Base-by-base conservation (phyloP, 2,329 filamentous ascomycete genomes). In the Colletotrichum paranaense region DNA sequence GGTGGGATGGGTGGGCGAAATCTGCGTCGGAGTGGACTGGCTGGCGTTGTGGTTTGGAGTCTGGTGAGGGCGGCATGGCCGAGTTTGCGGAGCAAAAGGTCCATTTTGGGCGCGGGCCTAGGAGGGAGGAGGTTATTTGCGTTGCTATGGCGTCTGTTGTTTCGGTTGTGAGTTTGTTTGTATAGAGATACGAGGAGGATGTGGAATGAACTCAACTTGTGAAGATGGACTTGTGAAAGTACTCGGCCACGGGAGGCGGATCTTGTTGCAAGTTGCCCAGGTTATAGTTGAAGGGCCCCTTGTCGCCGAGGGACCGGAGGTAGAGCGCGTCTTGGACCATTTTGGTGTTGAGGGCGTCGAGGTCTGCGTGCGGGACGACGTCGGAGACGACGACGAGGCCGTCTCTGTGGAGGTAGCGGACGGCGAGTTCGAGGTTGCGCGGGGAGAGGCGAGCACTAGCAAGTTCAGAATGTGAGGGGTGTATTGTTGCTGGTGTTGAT, bases 231-330 rank as follows among this genome's bases (percentile, higher is more conserved):
- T 83, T 79, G 22, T 84, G 81, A 67, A 90, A 89, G 74, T 84
- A 87, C 56, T 88, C 79, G 0, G 81, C 79, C 0, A 87, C 85
- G 2, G 88, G 85, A 0, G 88, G 89, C 0, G 90, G 84, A 75
- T 91, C 89, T 77, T 92, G 90, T 74, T 92, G 90, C 42, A 91
- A 82, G 74, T 91, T 92, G 1, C 88, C 89, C 60, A 86, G 86
- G 76, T 92, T 91, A 77, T 92, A 92, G 76, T 92, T 92, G 82
- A 87, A 92, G 0, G 88, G 89, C 0, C 87, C 86, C 19, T 89
- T 84, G 24, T 90, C 85, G 2, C 89, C 88, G 38, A 83, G 81
- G 0, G 81, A 82, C 69, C 88, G 87, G 2, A 92, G 82, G 4
- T 79, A 77, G 2, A 82, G 83, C 1, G 90, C 90, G 78, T 92